These are phyloP conservation scores for Aphanomyces cochlioides DNA, from an alignment of 352 stramenopile genomes.

Conservation along the genomic window DNA sequence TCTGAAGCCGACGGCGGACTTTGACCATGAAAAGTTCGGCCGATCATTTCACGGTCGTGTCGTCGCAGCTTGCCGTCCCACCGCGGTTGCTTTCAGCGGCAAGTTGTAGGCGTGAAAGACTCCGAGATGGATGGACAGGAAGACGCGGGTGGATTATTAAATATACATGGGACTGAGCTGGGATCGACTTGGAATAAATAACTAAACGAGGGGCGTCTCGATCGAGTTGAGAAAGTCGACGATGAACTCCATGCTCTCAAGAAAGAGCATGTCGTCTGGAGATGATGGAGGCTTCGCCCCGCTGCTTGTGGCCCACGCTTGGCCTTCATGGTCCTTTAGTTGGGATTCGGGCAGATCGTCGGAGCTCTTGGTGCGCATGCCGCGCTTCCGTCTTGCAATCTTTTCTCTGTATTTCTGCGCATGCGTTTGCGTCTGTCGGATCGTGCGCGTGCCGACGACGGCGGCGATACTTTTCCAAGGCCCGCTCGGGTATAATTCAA, in stretches of 20 bases:
- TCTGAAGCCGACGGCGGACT: no score
- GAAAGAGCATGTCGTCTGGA: constrained; percentile 43
- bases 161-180: no score
- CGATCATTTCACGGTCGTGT: no score
- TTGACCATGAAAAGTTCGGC: no score
- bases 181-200: no score
- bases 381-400: constrained; percentile 50
- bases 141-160: no score
- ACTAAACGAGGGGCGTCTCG: neutral
- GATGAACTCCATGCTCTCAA: constrained; percentile 81
- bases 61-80: no score
- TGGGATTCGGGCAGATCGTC: constrained; percentile 21
- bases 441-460: constrained; percentile 79
- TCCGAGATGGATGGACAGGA: no score
- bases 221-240: constrained; percentile 35
- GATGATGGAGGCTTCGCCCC: neutral
- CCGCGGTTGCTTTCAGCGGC: no score
- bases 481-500: constrained; percentile 80
- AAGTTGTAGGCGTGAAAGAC: no score
- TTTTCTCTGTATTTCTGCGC: constrained; percentile 92
- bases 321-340: neutral
- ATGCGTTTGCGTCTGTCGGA: constrained; percentile 93
- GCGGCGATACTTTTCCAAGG: constrained; percentile 81
- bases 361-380: constrained; percentile 32
- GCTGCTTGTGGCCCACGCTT: neutral